Base-by-base conservation (phyloP, 2,329 filamentous ascomycete species). In the Aspergillus carbonarius region DNA sequence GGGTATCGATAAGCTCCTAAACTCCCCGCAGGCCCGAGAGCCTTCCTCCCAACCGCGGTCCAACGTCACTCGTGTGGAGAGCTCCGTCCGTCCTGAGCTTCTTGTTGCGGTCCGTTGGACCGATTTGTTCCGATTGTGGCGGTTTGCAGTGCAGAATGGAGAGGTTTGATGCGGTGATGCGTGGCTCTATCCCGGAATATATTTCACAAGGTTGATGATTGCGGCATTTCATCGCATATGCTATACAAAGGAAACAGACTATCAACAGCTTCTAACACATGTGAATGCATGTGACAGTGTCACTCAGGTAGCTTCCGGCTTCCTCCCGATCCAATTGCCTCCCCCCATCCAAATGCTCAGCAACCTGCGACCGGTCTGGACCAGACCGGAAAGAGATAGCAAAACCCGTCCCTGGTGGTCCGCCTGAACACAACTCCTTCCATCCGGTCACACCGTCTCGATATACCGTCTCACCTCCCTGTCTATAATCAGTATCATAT, bases 391-490 rank as follows among this genome's bases (percentile, higher is more conserved):
- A 40, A 8, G 8, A 18, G 8, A 12, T 35, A 13, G 13, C 15
- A 13, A 12, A 12, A n/a, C 15, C 15, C 20, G 8, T 60, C 39
- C 57, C 50, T 48, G 44, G 15, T n/a, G 25, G 44, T 25, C 44
- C 32, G n/a, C 44, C 44, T 32, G n/a, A 20, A 48, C 44, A 48
- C 9, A 48, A 25, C 44, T 48, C 44, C 23, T n/a, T 48, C 23
- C 4, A 30, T 20, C n/a, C 25, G 42, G 20, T 53, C 65, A 88
- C 58, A 90, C 87, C n/a, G 87, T 90, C 75, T 92, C 89, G 61
- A 92, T 90, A 69, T 92, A 92, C 59, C 90, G 82, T 76, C 85
- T 85, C 73, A 92, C 82, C 75, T 93, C 90, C 89, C 88, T 90
- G 63, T 23, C 60, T 47, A 46, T 35, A 56, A 57, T 66, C 58